These are phyloP conservation scores for Scytalidium sp. DNA, from an alignment of 2,329 filamentous ascomycete genomes.

Conservation along the genomic window DNA sequence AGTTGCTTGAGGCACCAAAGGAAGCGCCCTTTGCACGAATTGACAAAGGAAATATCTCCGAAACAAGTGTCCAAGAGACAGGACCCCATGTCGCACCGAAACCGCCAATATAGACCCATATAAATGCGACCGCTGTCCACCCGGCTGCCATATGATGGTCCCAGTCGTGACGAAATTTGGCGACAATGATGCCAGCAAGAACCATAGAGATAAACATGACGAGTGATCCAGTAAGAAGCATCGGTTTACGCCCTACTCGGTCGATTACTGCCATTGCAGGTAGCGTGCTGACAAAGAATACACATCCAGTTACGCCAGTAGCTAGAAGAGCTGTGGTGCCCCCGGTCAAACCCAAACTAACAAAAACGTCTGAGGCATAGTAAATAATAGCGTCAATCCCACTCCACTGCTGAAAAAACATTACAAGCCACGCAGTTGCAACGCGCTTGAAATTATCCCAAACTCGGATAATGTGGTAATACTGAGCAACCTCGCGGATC, in stretches of 20 bases:
- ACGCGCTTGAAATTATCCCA: conserved; percentile 49
- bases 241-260: conserved; percentile 37
- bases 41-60: conserved; percentile 38
- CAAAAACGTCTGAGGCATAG: conserved; percentile 60
- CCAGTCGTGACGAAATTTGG: conserved; percentile 36
- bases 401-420: conserved; percentile 47
- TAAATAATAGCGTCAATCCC: conserved; percentile 44
- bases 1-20: conserved; percentile 41
- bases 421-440: conserved; percentile 38
- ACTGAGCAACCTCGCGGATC: conserved; percentile 45
- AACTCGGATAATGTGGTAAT: conserved; percentile 42
- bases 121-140: conserved; percentile 35
- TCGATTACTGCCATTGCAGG: conserved; percentile 37
- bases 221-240: conserved; percentile 33
- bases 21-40: conserved; percentile 37
- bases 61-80: conserved; percentile 31
- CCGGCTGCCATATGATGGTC: conserved; percentile 31
- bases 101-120: conserved; percentile 28
- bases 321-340: conserved; percentile 57
- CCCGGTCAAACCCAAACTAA: conserved; percentile 58
- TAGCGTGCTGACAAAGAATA: conserved; percentile 37
- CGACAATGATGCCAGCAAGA: conserved; percentile 38
- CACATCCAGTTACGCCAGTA: conserved; percentile 61
- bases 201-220: conserved; percentile 38
- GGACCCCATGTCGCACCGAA: conserved; percentile 32